Conservation (phyloP, 768 basidiomycete species). For the Lactarius tabidus region DNA sequence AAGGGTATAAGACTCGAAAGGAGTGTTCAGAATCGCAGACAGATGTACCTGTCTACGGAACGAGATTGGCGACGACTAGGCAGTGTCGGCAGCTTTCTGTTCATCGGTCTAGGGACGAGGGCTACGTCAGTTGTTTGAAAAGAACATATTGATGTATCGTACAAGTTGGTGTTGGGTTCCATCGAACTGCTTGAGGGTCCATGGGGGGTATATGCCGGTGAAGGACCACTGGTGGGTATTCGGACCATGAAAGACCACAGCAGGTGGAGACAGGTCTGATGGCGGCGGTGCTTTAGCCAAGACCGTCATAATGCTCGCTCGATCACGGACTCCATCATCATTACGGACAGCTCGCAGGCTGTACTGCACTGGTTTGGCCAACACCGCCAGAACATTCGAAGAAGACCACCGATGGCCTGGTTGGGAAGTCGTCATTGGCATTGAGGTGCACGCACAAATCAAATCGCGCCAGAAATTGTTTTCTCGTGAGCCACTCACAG, state of each 20-base stretch:
- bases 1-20: conserved; percentile 1
- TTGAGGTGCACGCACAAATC: conserved; percentile 95
- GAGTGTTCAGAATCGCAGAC: background rate
- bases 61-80: conserved; percentile 5
- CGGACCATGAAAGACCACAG: background rate
- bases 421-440: conserved; percentile 88
- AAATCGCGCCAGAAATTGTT: conserved; percentile 87
- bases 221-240: conserved; percentile 5
- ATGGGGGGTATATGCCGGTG: conserved; percentile 15
- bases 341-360: conserved; percentile 11
- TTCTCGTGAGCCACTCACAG: conserved; percentile 47
- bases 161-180: background rate
- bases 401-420: conserved; percentile 60
- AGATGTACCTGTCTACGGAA: background rate
- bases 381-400: conserved; percentile 11
- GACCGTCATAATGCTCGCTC: conserved; percentile 19
- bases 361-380: conserved; percentile 7
- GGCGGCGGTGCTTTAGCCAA: conserved; percentile 8
- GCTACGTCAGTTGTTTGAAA: conserved; percentile 1
- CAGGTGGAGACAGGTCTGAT: background rate
- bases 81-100: conserved; percentile 6
- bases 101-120: conserved; percentile 1
- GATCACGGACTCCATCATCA: conserved; percentile 19
- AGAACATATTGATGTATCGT: conserved; percentile 1
- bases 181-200: background rate